Conservation (phyloP, 129 eudicot species). For the Pulicaria dysenterica region DNA sequence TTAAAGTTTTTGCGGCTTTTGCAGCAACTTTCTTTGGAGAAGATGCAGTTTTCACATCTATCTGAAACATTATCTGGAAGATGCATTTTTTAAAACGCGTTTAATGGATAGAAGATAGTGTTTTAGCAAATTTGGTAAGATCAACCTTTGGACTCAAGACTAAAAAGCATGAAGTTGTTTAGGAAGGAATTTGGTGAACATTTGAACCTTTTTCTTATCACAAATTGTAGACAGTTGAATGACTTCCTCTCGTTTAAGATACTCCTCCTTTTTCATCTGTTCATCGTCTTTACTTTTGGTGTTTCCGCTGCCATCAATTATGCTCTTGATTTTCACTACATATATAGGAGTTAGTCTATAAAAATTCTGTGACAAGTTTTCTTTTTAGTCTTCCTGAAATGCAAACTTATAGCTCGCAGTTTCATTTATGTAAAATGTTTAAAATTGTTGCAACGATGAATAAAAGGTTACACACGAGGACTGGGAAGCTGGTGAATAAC, state of each 20-base stretch:
- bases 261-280: conserved; percentile 41
- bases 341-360: conserved; percentile 5
- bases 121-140: not conserved
- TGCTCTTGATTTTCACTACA: conserved; percentile 50
- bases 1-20: conserved; percentile 35
- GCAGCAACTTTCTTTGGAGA: conserved; percentile 48
- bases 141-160: not conserved
- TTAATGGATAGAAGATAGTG: not conserved
- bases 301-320: conserved; percentile 41
- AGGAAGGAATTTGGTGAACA: conserved; percentile 8
- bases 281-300: conserved; percentile 43
- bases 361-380: conserved; percentile 9
- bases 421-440: conserved; percentile 1
- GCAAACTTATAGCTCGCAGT: not conserved
- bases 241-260: conserved; percentile 41
- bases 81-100: not conserved
- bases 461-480: conserved; percentile 47
- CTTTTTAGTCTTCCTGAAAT: not conserved
- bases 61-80: conserved; percentile 40
- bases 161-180: conserved; percentile 5
- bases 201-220: conserved; percentile 38
- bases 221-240: conserved; percentile 33
- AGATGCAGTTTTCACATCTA: conserved; percentile 42
- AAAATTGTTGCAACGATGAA: conserved; percentile 26
- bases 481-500: conserved; percentile 52